phyloP scores from a whole-genome alignment of 2,329 filamentous ascomycete species.

The Pyricularia pennisetigena region DNA sequence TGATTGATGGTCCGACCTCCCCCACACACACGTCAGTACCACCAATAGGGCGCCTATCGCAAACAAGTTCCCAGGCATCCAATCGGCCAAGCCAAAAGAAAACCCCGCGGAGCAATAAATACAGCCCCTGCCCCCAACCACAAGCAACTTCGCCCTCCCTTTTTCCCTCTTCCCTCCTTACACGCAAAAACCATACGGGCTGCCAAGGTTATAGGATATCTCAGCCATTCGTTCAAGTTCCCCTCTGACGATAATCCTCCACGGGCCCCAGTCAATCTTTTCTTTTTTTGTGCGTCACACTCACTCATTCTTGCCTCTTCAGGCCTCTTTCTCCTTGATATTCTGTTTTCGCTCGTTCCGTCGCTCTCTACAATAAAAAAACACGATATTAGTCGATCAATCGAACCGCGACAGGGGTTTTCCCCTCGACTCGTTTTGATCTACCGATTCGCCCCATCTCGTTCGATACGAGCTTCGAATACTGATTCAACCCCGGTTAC shows the following conservation, averaged over 20 bases:
- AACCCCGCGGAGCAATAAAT: constrained; percentile 23
- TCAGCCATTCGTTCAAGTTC: constrained; percentile 35
- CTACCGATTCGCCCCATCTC: constrained; percentile 14
- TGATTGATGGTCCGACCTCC: background rate
- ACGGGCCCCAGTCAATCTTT: constrained; percentile 41
- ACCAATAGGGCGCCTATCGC: background rate
- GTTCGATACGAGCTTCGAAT: constrained; percentile 8
- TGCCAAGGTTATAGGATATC: constrained; percentile 47
- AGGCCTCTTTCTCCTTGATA: constrained; percentile 25
- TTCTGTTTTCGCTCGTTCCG: constrained; percentile 39
- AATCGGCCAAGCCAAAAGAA: background rate
- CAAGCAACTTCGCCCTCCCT: constrained; percentile 27
- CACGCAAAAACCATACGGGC: constrained; percentile 43
- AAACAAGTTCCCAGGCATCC: background rate
- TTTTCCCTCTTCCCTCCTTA: constrained; percentile 42
- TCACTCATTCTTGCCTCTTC: constrained; percentile 19
- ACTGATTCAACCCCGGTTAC: constrained; percentile 5
- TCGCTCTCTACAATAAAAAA: constrained; percentile 37
- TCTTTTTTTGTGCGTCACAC: constrained; percentile 29
- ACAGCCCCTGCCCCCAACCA: constrained; percentile 17
- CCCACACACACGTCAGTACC: background rate
- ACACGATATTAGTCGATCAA: constrained; percentile 9
- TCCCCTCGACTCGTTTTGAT: constrained; percentile 20
- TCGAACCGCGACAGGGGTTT: constrained; percentile 14
- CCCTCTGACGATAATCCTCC: constrained; percentile 34